A percentile compares a stretch with the other conserved stretches of the same genome.
These are phyloP conservation scores for Chaetoscypha palmicola DNA, from an alignment of 2,329 filamentous ascomycete species.

Conservation along the genomic window DNA sequence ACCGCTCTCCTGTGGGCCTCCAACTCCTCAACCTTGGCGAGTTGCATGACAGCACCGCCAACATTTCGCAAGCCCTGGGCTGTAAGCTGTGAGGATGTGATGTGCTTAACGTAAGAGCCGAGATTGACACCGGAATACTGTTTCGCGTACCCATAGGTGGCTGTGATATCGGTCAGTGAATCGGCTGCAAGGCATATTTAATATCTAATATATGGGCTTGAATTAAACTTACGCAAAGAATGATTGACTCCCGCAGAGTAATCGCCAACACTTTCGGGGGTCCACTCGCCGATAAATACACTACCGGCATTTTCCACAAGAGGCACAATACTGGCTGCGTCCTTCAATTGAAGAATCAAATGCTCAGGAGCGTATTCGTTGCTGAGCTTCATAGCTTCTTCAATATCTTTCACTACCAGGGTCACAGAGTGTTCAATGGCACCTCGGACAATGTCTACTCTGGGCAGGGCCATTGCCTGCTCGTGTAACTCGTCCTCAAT, in stretches of 20 bases:
- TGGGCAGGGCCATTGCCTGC: constrained; percentile 79
- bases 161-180: constrained; percentile 38
- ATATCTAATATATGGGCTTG: too few species aligned
- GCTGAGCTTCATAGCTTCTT: constrained; percentile 73
- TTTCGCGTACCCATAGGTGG: constrained; percentile 95
- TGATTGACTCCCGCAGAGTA: constrained; percentile 98
- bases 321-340: constrained; percentile 68
- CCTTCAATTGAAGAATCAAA: constrained; percentile 79
- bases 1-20: constrained; percentile 83
- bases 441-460: constrained; percentile 87
- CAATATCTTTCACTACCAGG: constrained; percentile 62
- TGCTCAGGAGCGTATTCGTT: constrained; percentile 97
- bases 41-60: constrained; percentile 83
- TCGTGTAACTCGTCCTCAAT: constrained; percentile 88
- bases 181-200: too few species aligned
- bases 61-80: constrained; percentile 79
- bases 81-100: constrained; percentile 88
- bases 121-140: constrained; percentile 98
- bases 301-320: constrained; percentile 89
- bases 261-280: constrained; percentile 93
- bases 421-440: constrained; percentile 89
- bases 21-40: constrained; percentile 88
- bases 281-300: constrained; percentile 94
- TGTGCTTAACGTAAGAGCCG: constrained; percentile 94
- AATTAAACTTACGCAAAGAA: constrained; percentile 81